These are phyloP conservation scores for Aureobasidium sp. DNA, from an alignment of 2,329 filamentous ascomycete species.

Conservation along the genomic window DNA sequence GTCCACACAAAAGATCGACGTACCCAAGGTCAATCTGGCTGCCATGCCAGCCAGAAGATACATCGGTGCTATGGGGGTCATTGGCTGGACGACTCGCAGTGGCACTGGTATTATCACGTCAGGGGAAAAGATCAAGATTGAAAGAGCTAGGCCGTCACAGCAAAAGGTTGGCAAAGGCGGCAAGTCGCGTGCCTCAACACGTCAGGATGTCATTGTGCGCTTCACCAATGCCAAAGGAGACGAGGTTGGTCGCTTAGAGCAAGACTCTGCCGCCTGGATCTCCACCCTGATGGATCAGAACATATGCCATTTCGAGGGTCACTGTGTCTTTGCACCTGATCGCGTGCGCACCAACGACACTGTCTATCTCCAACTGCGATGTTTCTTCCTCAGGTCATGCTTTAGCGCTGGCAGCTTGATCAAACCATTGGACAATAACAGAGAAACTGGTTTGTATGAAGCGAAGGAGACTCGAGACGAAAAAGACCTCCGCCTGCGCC, in stretches of 20 bases:
- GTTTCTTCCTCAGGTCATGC: constrained; percentile 65
- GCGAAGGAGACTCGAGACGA: constrained; percentile 82
- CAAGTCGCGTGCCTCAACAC: constrained; percentile 48
- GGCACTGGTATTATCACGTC: constrained; percentile 68
- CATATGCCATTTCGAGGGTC: constrained; percentile 78
- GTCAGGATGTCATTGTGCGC: constrained; percentile 80
- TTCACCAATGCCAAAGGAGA: constrained; percentile 74
- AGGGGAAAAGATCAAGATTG: constrained; percentile 77
- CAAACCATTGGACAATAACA: constrained; percentile 60
- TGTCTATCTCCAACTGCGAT: constrained; percentile 80
- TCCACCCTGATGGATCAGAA: constrained; percentile 87
- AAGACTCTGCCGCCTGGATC: constrained; percentile 85
- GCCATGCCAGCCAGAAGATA: constrained; percentile 60
- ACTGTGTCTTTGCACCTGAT: constrained; percentile 84
- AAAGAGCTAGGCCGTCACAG: constrained; percentile 65
- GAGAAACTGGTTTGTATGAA: constrained; percentile 68
- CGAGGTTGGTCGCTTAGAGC: constrained; percentile 80
- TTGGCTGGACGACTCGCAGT: constrained; percentile 85
- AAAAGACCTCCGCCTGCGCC: constrained; percentile 71
- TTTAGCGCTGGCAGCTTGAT: constrained; percentile 62
- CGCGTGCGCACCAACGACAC: constrained; percentile 83
- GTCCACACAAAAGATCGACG: constrained; percentile 10
- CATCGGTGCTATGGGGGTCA: constrained; percentile 84
- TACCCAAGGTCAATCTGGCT: constrained; percentile 17
- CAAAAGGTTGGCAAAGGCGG: constrained; percentile 35